Evolutionary conservation across 164 flowering plant genomes (phyloP), one percentile per base, ranked within the genome.

Genomic region (Aristolochia contorta): DNA sequence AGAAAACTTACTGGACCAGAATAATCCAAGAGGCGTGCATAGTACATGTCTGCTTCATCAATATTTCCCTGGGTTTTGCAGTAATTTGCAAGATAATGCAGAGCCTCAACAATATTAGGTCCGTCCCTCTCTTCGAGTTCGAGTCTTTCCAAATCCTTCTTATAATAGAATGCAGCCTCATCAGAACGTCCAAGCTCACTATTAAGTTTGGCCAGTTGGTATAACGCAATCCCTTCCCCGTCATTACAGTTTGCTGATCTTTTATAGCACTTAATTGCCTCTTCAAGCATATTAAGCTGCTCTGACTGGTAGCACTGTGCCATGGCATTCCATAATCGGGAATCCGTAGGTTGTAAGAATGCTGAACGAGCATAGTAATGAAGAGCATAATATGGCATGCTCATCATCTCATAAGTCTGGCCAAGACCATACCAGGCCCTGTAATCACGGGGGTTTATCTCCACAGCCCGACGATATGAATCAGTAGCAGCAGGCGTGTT

Each of bases 341-440:
- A 77, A 74, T 94, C 99, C 62, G 65, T 83, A 19, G 97, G 96
- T 75, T 91, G 97, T 73, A 94, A 79, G 71, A 70, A 86, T 14
- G 84, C 93, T 21, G 99, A 83, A 65, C 84, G 91, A 30, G 77
- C 72, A 65, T 88, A 91, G 66, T 94, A 94, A 67, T 94, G 85
- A 24, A 94, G 82, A 45, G 97, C 97, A 75, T 94, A 89, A 56
- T 69, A 79, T 10, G 96, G 99, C 99, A 94, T 94, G 18, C 79
- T 77, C 96, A 89, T 84, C 90, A 91, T 89, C 77, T 91, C 99
- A 66, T 94, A 94, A 33, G 97, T 90, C 74, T 94, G 97, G 24
- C 99, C 99, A 64, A 94, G 70, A 8, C 99, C 99, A 68, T 91
- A 94, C 99, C 99, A 94, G n/a, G 96, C 99, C 56, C 96, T 84